Base-by-base conservation (phyloP, 768 basidiomycete species). In the Daedaleopsis nitida region DNA sequence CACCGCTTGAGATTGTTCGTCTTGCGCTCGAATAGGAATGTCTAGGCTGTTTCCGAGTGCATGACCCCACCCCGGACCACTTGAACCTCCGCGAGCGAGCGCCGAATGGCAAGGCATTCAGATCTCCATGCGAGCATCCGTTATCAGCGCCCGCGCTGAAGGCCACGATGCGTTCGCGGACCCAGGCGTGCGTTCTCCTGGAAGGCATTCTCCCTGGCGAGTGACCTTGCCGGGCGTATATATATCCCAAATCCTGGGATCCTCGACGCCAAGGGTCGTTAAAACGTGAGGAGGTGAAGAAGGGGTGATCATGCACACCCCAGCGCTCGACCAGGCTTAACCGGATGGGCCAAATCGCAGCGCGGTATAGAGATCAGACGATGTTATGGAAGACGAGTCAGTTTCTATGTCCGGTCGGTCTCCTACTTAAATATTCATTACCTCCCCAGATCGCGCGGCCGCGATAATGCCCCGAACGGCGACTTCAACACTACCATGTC, bases 401-500 rank as follows among this genome's bases (percentile, higher is more conserved):
- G 51, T 34, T 54, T 57, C 47, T 58, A 58, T 35, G 51, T 34
- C 51, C 52, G 43, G 42, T 50, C 54, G 34, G 38, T 54, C 52
- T 45, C 53, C 64, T 65, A 65, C 64, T 60, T 61, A 65, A 65
- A 51, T 35, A 39, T 12, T 8, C 47, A 57, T 42, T 34, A 42
- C 52, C 32, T 23, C 13, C 34, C 27, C 35, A 24, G 50, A 62
- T 47, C 42, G 14, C 58, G n/a, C n/a, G 16, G 27, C 52, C 48
- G 42, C 51, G 49, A 59, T 38, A 56, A 66, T 61, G 59, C 50
- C 63, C 60, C 66, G 38, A 42, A 62, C 58, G 58, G 66, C 35
- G 58, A 55, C 51, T 61, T 56, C 54, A 56, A 51, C 50, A 48
- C 56, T 53, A 57, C 49, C 60, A 57, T 53, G 50, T 49, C 58